phyloP scores from a whole-genome alignment of 495 filamentous ascomycete species.

The Penicillium canescens region DNA sequence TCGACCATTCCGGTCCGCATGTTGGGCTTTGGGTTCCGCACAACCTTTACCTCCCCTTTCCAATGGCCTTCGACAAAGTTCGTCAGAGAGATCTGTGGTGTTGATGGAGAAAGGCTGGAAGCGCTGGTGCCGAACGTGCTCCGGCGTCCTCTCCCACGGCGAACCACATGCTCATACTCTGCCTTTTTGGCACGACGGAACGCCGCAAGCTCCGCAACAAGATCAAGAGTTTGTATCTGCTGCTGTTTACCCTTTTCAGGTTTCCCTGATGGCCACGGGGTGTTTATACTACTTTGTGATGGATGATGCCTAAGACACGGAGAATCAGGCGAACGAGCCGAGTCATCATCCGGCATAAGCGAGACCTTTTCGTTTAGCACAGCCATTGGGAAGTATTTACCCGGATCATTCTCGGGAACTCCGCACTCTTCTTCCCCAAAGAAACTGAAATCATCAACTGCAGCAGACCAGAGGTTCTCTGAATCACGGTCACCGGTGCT shows the following conservation, averaged over 20 bases:
- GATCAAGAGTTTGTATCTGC: constrained; percentile 36
- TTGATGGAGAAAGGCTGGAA: constrained; percentile 17
- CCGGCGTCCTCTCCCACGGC: constrained; percentile 28
- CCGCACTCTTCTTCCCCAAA: constrained; percentile 63
- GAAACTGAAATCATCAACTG: constrained; percentile 63
- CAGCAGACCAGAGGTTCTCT: constrained; percentile 61
- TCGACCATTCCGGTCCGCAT: constrained; percentile 46
- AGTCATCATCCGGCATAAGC: constrained; percentile 35
- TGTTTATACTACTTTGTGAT: constrained; percentile 1
- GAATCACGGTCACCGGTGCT: constrained; percentile 62
- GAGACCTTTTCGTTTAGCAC: constrained; percentile 44
- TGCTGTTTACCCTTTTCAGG: not conserved
- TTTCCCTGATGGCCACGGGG: not conserved
- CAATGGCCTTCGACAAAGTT: constrained; percentile 51
- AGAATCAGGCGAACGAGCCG: constrained; percentile 15
- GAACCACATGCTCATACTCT: constrained; percentile 41
- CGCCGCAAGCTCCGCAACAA: constrained; percentile 48
- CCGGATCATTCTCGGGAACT: constrained; percentile 44
- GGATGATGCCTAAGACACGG: constrained; percentile 3
- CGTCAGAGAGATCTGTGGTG: constrained; percentile 25
- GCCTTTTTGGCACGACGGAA: constrained; percentile 48
- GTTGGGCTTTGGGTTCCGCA: constrained; percentile 44
- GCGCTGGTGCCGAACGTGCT: constrained; percentile 22
- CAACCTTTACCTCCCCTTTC: constrained; percentile 56
- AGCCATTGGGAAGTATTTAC: constrained; percentile 47